These are phyloP conservation scores for Neurospora hispaniola DNA, from an alignment of 495 filamentous ascomycete species.

Conservation along the genomic window DNA sequence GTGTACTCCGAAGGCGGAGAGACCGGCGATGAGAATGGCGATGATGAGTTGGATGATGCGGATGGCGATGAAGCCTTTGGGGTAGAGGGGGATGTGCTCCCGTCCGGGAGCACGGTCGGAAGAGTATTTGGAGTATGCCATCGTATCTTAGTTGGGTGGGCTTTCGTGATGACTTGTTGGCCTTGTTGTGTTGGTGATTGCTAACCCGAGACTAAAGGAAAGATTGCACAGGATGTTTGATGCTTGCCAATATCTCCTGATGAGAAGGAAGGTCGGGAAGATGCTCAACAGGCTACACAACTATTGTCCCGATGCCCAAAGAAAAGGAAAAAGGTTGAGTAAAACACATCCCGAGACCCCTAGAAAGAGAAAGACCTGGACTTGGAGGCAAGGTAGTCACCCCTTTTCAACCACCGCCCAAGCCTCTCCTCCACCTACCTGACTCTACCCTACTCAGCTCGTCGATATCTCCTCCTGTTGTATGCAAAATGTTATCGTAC, in stretches of 20 bases:
- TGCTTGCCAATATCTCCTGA: neutral
- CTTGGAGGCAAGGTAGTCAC: neutral
- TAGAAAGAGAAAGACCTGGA: neutral
- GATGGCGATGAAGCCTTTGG: constrained; percentile 41
- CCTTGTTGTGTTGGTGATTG: neutral
- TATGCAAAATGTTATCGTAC: neutral
- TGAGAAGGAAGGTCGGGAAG: neutral
- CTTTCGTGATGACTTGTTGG: neutral
- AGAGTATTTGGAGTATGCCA: constrained; percentile 12
- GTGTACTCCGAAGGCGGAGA: constrained; percentile 51
- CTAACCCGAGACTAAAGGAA: neutral
- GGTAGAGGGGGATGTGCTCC: constrained; percentile 36
- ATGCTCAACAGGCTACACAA: neutral
- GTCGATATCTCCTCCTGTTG: neutral
- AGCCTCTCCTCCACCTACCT: neutral
- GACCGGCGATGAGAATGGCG: constrained; percentile 54
- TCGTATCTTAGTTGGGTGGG: neutral
- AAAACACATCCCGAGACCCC: neutral
- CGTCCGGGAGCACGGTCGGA: constrained; percentile 21
- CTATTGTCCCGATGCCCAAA: neutral
- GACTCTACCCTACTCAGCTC: neutral
- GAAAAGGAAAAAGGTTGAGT: neutral
- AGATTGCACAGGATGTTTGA: neutral
- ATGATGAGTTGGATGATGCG: constrained; percentile 53
- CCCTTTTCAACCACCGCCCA: neutral